Evolutionary conservation across 208 protist species (phyloP), one percentile per base, ranked within the genome.

Genomic region (Jaenimonas drosophilae): DNA sequence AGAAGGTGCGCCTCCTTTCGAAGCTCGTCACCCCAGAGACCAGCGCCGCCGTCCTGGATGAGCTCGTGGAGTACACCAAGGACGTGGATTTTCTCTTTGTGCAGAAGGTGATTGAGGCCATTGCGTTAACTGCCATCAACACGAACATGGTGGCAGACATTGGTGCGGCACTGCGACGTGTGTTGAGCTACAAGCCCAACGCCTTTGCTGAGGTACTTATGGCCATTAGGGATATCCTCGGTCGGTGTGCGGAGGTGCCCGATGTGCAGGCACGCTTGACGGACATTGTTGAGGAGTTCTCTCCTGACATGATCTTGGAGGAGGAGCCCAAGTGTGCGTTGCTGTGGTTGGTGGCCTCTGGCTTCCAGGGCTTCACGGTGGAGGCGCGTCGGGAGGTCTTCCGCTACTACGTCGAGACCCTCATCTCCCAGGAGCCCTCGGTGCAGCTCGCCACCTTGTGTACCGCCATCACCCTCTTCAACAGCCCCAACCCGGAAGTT

Each of bases 321-420:
- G 96, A 97, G 45, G 96, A 98, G 55, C 97, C 97, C 19, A 99
- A 99, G 68, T 86, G 86, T 37, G 73, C 96, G 11, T 94, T 99
- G 57, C 95, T 99, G 32, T 99, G 98, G 98, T 99, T 99, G 80
- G 87, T 99, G 19, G n/a, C n/a, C n/a, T n/a, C n/a, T n/a, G 98
- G 98, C 49, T 96, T 99, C 66, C 99, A 98, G 59, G 92, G 92
- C 32, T 91, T 97, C 50, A 86, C 85, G 33, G 90, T 99, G 46
- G 93, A 98, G 37, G 96, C 97, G 64, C 94, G 96, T 16, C 86
- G 80, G 37, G 76, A 91, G 25, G 77, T 98, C 12, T 82, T 99
- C 40, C 80, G 91, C 32, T 59, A 72, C 28, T 99, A 98, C 61
- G 66, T 99, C 21, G 96, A 98, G n/a, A 86, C 70, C 27, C 94